phyloP scores from a whole-genome alignment of 192 early-diverging fungal species.

The Thamnidium elegans region DNA sequence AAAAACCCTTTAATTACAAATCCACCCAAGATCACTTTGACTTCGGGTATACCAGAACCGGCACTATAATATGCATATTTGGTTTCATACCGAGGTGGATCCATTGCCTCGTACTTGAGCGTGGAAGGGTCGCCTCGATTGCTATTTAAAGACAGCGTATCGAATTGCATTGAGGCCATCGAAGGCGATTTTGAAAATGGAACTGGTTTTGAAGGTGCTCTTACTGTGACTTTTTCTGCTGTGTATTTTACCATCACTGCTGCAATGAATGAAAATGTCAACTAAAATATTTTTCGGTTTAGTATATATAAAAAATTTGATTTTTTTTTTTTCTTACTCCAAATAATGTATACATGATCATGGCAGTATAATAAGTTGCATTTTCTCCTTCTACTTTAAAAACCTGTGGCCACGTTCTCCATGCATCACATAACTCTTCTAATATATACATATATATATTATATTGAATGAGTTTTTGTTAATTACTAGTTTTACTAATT shows the following conservation, averaged over 20 bases:
- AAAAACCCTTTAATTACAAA: slow-evolving; percentile 94
- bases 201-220: slow-evolving; percentile 9
- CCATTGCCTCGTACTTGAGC: not conserved
- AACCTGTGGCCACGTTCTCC: slow-evolving; percentile 51
- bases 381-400: slow-evolving; percentile 23
- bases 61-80: slow-evolving; percentile 81
- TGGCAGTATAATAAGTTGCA: slow-evolving; percentile 26
- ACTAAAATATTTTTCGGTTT: no score
- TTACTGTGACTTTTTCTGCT: slow-evolving; percentile 34
- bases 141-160: not conserved
- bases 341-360: slow-evolving; percentile 38
- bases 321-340: slow-evolving; percentile 33
- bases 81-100: slow-evolving; percentile 32
- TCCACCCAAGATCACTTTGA: slow-evolving; percentile 92
- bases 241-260: slow-evolving; percentile 61
- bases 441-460: no score
- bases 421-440: slow-evolving; percentile 46
- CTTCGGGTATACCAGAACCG: slow-evolving; percentile 93
- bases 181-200: slow-evolving; percentile 18
- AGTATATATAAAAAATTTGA: slow-evolving; percentile 6
- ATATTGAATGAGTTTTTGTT: no score
- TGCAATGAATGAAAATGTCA: slow-evolving; percentile 54
- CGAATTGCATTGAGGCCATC: slow-evolving; percentile 8
- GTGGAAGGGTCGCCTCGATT: not conserved
- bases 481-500: not conserved